These are phyloP conservation scores for Colletotrichum limetticola DNA, from an alignment of 2,329 filamentous ascomycete species.

Conservation along the genomic window DNA sequence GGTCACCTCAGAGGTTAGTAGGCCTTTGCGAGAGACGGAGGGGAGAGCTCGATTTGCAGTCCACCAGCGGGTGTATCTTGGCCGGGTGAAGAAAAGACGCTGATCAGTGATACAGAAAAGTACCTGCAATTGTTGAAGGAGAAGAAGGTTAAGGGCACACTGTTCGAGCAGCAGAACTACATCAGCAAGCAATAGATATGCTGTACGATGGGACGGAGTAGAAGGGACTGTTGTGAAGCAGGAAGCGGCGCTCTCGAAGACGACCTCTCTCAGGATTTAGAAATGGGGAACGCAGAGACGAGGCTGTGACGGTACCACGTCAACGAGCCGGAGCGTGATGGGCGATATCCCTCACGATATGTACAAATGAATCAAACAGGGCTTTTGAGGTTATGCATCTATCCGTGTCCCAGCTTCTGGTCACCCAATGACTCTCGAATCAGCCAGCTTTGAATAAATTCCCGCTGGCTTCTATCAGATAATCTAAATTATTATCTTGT, in stretches of 20 bases:
- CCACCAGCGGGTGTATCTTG: not conserved
- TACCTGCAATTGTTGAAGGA: constrained; percentile 83
- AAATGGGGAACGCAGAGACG: constrained; percentile 8
- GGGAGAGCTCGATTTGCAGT: not conserved
- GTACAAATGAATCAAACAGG: constrained; percentile 35
- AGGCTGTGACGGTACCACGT: constrained; percentile 18
- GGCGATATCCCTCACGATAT: constrained; percentile 30
- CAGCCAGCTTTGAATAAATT: not conserved
- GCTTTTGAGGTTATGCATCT: constrained; percentile 30
- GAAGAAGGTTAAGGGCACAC: constrained; percentile 80
- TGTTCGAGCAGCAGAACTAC: constrained; percentile 85
- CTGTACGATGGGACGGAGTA: constrained; percentile 4
- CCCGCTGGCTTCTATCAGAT: no score
- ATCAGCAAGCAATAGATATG: constrained; percentile 58
- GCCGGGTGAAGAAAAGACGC: constrained; percentile 8
- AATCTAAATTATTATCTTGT: not conserved
- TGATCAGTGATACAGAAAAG: constrained; percentile 65
- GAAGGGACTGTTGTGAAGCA: not conserved
- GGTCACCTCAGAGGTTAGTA: constrained; percentile 81
- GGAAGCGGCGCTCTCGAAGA: constrained; percentile 14
- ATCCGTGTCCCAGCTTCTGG: not conserved
- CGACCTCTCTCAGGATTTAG: constrained; percentile 5
- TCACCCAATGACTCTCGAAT: not conserved
- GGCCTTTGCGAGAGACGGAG: not conserved
- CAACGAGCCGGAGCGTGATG: constrained; percentile 28